Percentiles rank a stretch among this genome's conserved stretches.
Conservation (phyloP, 2,329 filamentous ascomycete species). For the Botryotinia calthae region DNA sequence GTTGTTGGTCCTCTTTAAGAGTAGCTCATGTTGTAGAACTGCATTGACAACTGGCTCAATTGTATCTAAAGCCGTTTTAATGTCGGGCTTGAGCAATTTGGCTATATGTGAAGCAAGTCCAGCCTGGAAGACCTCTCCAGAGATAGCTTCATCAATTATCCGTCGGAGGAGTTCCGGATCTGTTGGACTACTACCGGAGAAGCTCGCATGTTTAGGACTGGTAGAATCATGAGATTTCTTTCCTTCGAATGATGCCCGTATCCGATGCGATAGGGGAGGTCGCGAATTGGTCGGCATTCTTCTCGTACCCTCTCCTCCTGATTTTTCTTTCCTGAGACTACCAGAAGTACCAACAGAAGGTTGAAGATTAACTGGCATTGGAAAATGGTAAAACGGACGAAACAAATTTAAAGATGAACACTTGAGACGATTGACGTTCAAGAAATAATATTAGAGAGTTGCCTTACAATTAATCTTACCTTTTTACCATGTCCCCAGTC, state of each 20-base stretch:
- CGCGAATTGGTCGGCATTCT: conserved; percentile 31
- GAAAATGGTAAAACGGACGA: not conserved
- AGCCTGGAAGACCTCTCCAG: conserved; percentile 35
- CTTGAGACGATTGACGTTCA: conserved; percentile 1
- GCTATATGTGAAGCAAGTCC: conserved; percentile 37
- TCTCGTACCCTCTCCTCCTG: not conserved
- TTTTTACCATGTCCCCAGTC: conserved; percentile 8
- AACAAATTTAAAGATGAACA: not conserved
- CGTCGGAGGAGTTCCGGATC: conserved; percentile 33
- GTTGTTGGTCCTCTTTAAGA: conserved; percentile 36
- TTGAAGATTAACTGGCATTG: conserved; percentile 18
- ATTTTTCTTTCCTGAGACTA: not conserved
- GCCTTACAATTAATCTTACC: conserved; percentile 14
- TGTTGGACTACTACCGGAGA: conserved; percentile 23
- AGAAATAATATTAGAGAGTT: not conserved
- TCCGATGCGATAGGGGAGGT: conserved; percentile 36
- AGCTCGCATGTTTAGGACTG: not conserved
- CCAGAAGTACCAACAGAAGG: not conserved
- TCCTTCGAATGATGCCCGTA: conserved; percentile 36
- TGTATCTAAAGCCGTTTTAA: conserved; percentile 37
- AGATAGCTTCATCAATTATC: conserved; percentile 35
- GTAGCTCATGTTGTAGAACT: conserved; percentile 37
- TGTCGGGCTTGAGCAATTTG: conserved; percentile 36
- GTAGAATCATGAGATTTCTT: conserved; percentile 27
- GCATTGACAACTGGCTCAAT: conserved; percentile 39